Percentiles rank a stretch among this genome's conserved stretches.
phyloP scores from a whole-genome alignment of 1,139 yeast genomes.

The Casaregolazyma lundiana region DNA sequence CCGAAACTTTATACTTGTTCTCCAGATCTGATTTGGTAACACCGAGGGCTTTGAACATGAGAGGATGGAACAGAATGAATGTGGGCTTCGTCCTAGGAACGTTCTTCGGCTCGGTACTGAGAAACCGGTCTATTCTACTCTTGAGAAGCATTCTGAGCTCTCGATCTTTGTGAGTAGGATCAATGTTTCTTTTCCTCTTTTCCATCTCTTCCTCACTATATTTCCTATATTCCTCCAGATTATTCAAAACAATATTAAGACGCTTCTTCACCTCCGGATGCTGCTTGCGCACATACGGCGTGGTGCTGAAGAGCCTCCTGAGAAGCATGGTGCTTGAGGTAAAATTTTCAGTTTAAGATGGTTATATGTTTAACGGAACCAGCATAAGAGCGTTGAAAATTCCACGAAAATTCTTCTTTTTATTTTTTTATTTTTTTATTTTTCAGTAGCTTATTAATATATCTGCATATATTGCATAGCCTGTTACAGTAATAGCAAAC shows the following conservation, averaged over 20 bases:
- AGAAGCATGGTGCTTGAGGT: too few relatives aligned
- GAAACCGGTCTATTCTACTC: conserved; percentile 13
- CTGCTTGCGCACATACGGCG: not conserved
- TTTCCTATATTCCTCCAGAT: conserved; percentile 3
- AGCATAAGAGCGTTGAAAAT: too few relatives aligned
- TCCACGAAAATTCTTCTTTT: too few relatives aligned
- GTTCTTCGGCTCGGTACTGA: conserved; percentile 13
- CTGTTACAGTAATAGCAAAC: too few relatives aligned
- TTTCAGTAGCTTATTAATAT: too few relatives aligned
- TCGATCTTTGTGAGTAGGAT: conserved; percentile 10
- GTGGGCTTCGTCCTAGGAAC: conserved; percentile 18
- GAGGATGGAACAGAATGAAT: conserved; percentile 19
- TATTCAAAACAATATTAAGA: conserved; percentile 6
- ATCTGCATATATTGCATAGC: too few relatives aligned
- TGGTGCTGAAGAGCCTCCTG: conserved; percentile 2
- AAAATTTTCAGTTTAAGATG: too few relatives aligned
- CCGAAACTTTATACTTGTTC: conserved; percentile 20
- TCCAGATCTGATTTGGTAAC: conserved; percentile 18
- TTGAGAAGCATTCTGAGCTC: conserved; percentile 10
- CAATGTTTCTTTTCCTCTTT: conserved; percentile 3
- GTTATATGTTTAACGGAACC: too few relatives aligned
- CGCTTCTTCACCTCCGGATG: conserved; percentile 5
- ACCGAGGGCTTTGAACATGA: conserved; percentile 20
- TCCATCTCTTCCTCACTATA: conserved; percentile 12
- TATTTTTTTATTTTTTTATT: too few relatives aligned